phyloP scores from a whole-genome alignment of 192 early-diverging fungal genomes.

The Thoreauomyces humboldtii region DNA sequence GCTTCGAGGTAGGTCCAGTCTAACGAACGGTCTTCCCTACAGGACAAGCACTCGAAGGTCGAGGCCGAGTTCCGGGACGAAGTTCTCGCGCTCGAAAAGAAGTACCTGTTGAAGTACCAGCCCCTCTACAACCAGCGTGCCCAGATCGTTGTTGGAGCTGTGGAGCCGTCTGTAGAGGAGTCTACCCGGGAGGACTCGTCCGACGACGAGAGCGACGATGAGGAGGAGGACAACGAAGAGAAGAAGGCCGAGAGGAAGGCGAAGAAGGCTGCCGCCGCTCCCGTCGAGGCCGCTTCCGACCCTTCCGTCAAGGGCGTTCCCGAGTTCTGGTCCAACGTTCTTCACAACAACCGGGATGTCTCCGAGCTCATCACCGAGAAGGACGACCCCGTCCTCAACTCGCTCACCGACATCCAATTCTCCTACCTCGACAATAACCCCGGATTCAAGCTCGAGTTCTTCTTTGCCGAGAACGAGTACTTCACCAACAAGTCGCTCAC shows the following conservation, averaged over 20 bases:
- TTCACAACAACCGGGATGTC: constrained; percentile 83
- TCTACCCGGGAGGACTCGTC: constrained; percentile 62
- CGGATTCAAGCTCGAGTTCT: constrained; percentile 93
- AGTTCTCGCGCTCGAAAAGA: constrained; percentile 93
- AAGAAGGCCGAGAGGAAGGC: neutral
- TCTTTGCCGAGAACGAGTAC: constrained; percentile 83
- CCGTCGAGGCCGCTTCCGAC: constrained; percentile 8
- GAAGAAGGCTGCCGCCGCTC: constrained; percentile 1
- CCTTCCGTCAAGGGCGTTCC: constrained; percentile 67
- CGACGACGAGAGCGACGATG: constrained; percentile 31
- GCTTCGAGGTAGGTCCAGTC: constrained; percentile 2
- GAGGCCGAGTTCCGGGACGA: constrained; percentile 92
- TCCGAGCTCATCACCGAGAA: constrained; percentile 83
- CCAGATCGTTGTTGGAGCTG: constrained; percentile 70
- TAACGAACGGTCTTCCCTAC: too few species aligned
- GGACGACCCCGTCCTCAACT: constrained; percentile 87
- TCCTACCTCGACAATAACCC: constrained; percentile 79
- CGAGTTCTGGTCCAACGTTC: constrained; percentile 92
- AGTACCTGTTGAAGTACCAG: constrained; percentile 80
- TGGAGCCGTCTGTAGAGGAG: constrained; percentile 92
- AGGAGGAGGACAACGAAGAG: neutral
- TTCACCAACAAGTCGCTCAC: constrained; percentile 83
- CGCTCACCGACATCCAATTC: constrained; percentile 85
- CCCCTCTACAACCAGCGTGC: constrained; percentile 86
- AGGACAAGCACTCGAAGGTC: constrained; percentile 76